A percentile compares a stretch with the other conserved stretches of the same genome.
These are phyloP conservation scores for Leucoagaricus sp. DNA, from an alignment of 1,284 basidiomycete genomes.

Conservation along the genomic window DNA sequence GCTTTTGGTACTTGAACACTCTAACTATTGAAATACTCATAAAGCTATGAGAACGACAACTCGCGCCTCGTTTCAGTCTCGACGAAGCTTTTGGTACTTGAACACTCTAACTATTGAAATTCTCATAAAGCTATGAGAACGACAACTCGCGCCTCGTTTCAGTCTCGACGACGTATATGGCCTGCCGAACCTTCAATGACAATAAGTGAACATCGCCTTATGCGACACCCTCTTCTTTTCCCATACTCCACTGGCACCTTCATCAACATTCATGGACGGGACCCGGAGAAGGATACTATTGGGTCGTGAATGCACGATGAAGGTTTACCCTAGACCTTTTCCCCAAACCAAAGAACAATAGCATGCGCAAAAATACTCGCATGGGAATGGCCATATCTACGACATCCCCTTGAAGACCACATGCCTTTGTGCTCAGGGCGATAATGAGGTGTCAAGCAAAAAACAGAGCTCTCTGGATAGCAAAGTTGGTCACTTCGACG, in stretches of 20 bases:
- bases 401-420: background rate
- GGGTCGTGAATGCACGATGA: background rate
- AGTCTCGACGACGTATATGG: background rate
- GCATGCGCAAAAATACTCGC: conserved; percentile 1
- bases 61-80: no score
- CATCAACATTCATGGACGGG: background rate
- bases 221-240: conserved; percentile 12
- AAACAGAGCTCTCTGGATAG: background rate
- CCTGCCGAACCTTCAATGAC: background rate
- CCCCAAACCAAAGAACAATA: background rate
- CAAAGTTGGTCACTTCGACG: background rate
- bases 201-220: background rate
- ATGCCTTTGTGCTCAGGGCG: background rate
- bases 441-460: background rate
- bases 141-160: no score
- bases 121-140: no score
- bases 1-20: no score
- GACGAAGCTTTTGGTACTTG: no score
- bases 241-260: background rate
- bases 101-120: no score
- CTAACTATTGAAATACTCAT: no score
- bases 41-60: no score
- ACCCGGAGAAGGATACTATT: background rate
- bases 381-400: conserved; percentile 4
- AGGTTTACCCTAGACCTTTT: background rate